phyloP scores from a whole-genome alignment of 2,329 filamentous ascomycete species.

The Paecilomyces variotii region DNA sequence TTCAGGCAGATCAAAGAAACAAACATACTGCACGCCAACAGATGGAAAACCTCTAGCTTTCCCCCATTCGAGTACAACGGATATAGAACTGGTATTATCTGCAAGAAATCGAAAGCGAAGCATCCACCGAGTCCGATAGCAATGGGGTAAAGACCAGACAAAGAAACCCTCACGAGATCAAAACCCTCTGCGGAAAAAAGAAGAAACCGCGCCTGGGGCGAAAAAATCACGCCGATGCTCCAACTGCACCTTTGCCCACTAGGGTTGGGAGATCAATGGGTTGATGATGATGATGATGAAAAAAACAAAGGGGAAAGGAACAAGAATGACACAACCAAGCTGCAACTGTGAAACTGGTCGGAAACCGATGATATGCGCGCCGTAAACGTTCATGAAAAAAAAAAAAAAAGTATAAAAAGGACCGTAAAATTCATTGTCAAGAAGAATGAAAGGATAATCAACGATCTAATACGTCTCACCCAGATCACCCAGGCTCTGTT shows the following conservation, averaged over 20 bases:
- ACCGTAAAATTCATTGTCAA: slow-evolving; percentile 4
- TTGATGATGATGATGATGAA: neutral
- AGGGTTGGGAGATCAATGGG: slow-evolving; percentile 8
- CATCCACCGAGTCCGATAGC: neutral
- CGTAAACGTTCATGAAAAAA: slow-evolving; percentile 5
- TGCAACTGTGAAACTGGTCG: slow-evolving; percentile 1
- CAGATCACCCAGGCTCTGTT: slow-evolving; percentile 45
- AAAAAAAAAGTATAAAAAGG: neutral
- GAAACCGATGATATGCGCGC: slow-evolving; percentile 2
- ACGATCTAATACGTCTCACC: slow-evolving; percentile 49
- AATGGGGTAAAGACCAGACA: neutral
- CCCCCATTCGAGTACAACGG: neutral
- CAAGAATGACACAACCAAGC: neutral
- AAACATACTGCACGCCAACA: neutral
- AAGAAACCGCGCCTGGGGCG: neutral
- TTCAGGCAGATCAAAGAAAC: neutral
- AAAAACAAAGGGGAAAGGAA: slow-evolving; percentile 4
- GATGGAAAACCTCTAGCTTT: neutral
- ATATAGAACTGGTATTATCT: neutral
- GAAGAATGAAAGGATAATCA: neutral
- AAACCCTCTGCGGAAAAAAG: neutral
- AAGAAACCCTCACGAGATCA: neutral
- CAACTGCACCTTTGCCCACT: slow-evolving; percentile 6
- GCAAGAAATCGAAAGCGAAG: neutral
- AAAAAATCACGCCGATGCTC: slow-evolving; percentile 2